Evolutionary conservation across 192 early-diverging fungal genomes (phyloP).

Genomic region (Podila verticillata): DNA sequence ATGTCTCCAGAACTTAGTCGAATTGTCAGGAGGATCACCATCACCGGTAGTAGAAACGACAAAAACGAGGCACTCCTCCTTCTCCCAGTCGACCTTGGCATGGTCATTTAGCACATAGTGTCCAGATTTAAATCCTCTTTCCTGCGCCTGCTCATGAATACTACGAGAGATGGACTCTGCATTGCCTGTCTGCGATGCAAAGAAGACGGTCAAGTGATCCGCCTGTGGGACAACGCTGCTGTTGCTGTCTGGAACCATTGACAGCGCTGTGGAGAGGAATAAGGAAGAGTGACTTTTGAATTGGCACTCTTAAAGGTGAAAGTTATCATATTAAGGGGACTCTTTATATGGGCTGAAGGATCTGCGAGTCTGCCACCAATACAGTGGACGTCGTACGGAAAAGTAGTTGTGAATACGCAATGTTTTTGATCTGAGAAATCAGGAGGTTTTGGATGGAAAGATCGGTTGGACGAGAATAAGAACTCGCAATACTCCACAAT

Average conservation of each 20-base stretch:
- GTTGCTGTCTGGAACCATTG: conserved; percentile 33
- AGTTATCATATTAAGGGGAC: no score
- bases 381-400: no score
- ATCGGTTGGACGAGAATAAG: no score
- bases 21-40: conserved; percentile 96
- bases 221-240: conserved; percentile 11
- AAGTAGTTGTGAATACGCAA: no score
- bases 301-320: no score
- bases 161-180: conserved; percentile 93
- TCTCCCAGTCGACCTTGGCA: conserved; percentile 66
- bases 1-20: conserved; percentile 88
- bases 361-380: no score
- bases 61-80: conserved; percentile 72
- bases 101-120: conserved; percentile 80
- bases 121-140: conserved; percentile 72
- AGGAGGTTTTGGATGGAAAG: no score
- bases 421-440: no score
- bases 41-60: conserved; percentile 94
- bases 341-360: no score
- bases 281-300: no score
- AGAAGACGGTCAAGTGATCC: conserved; percentile 65
- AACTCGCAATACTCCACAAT: no score
- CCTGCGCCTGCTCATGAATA: conserved; percentile 77
- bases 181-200: conserved; percentile 94
- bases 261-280: no score